Evolutionary conservation across 768 basidiomycete species (phyloP), one percentile per base, ranked within the genome.

Genomic region (Lactarius hatsudake): DNA sequence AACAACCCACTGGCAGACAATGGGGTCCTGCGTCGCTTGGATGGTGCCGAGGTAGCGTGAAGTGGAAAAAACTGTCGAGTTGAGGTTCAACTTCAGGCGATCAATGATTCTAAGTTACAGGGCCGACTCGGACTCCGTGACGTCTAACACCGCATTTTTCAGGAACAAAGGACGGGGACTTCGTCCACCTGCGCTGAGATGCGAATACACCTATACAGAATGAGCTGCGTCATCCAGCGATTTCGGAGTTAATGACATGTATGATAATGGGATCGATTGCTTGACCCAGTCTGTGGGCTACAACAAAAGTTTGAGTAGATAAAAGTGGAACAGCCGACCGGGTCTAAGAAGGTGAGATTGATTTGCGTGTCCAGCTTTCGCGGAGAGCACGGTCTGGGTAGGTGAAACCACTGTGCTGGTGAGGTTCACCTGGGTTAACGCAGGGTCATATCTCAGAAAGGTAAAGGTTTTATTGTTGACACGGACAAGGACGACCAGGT

Each of bases 241-340:
- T 6, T 32, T 59, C 8, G 74, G 77, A 13, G 73, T 69, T 8
- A 81, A 62, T 6, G 74, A 68, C 18, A 80, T 56, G 61, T 80
- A 80, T 15, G 79, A 75, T 70, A 80, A 79, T 10, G 79, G 79
- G 3, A 80, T 60, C 1, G 79, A 79, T 62, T 79, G 78, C 26
- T 72, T 72, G 55, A 78, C 75, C 62, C 76, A 75, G 68, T 81
- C 76, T 12, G 71, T 68, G 0, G 79, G 77, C 77, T 79, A n/a
- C 18, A 1, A 38, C 43, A 38, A 18, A 54, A 40, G 30, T 56
- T 5, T n/a, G 45, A n/a, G 38, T 51, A 5, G 10, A n/a, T 15
- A 20, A 23, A 3, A 20, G 15, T 45, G 13, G 10, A 51, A 32
- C 15, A 48, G 10, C 18, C 12, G 23, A 81, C 76, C 1, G 79